phyloP scores from a whole-genome alignment of 1,284 basidiomycete genomes.

The Cutaneotrichosporon sp. region DNA sequence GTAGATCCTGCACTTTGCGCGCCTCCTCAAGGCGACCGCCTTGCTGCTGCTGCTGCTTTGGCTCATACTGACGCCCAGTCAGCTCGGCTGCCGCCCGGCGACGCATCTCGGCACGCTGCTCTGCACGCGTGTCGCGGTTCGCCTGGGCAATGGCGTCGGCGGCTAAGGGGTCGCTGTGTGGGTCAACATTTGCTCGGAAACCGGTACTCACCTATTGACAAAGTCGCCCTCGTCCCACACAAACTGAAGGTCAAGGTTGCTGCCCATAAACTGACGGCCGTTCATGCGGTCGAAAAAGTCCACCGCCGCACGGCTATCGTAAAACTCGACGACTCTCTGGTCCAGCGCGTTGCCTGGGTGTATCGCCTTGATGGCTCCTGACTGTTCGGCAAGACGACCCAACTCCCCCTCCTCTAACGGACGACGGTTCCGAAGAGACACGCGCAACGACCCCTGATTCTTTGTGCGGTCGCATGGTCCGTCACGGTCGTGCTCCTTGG shows the following conservation, averaged over 20 bases:
- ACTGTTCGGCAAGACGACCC: constrained; percentile 71
- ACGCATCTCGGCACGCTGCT: background rate
- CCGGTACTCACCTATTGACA: constrained; percentile 35
- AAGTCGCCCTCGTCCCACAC: constrained; percentile 69
- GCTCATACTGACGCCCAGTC: too few relatives aligned
- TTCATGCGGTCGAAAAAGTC: constrained; percentile 74
- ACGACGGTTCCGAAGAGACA: constrained; percentile 62
- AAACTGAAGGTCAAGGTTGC: constrained; percentile 77
- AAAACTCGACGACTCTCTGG: constrained; percentile 83
- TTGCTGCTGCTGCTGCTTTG: too few relatives aligned
- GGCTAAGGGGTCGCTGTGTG: constrained; percentile 4
- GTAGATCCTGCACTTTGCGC: constrained; percentile 34
- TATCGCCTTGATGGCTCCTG: constrained; percentile 82
- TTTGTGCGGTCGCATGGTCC: constrained; percentile 73
- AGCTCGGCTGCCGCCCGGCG: background rate
- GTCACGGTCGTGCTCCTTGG: constrained; percentile 71
- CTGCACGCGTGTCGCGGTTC: too few relatives aligned
- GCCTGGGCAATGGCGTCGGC: constrained; percentile 11
- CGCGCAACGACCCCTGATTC: constrained; percentile 80
- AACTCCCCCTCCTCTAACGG: constrained; percentile 76
- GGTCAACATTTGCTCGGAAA: too few relatives aligned
- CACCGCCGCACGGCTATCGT: constrained; percentile 73
- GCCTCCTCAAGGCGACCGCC: constrained; percentile 35
- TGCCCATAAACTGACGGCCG: constrained; percentile 72
- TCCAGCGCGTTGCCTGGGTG: constrained; percentile 61